Conservation (phyloP, 331 rosid genomes). For the Spiraea crenata region DNA sequence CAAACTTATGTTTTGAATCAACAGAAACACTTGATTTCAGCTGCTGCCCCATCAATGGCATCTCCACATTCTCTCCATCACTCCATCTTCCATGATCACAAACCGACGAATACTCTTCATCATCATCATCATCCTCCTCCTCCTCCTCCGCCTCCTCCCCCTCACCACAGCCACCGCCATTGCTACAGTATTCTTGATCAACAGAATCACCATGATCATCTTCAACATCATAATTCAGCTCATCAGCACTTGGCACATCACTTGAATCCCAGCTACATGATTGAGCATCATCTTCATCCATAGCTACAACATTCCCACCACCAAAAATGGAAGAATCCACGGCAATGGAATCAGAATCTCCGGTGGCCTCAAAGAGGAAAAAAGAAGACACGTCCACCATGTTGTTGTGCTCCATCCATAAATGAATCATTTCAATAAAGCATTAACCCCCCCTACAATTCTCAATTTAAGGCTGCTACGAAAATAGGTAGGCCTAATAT, state of each 20-base stretch:
- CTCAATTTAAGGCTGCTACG: neutral
- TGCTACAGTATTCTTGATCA: neutral
- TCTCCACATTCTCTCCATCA: neutral
- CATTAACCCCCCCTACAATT: neutral
- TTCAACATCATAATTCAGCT: neutral
- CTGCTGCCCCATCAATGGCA: neutral
- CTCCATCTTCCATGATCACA: conserved; percentile 12
- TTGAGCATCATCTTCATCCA: conserved; percentile 38
- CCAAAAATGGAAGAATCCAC: neutral
- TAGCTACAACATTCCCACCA: neutral
- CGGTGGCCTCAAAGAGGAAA: conserved; percentile 61
- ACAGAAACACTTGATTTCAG: conserved; percentile 38
- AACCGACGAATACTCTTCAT: conserved; percentile 3
- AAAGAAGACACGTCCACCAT: conserved; percentile 41
- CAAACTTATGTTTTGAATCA: conserved; percentile 38
- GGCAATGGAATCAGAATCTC: conserved; percentile 51
- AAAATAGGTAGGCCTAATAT: neutral
- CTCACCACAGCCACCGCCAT: conserved; percentile 13
- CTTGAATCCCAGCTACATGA: conserved; percentile 33
- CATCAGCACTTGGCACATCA: conserved; percentile 2
- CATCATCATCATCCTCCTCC: conserved; percentile 24
- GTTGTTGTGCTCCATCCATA: neutral
- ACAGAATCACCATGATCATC: neutral
- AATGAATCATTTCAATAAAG: conserved; percentile 6
- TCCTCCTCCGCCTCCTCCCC: neutral